Evolutionary conservation across 2,329 filamentous ascomycete species (phyloP).

Genomic region (Celoporthe dispersa): DNA sequence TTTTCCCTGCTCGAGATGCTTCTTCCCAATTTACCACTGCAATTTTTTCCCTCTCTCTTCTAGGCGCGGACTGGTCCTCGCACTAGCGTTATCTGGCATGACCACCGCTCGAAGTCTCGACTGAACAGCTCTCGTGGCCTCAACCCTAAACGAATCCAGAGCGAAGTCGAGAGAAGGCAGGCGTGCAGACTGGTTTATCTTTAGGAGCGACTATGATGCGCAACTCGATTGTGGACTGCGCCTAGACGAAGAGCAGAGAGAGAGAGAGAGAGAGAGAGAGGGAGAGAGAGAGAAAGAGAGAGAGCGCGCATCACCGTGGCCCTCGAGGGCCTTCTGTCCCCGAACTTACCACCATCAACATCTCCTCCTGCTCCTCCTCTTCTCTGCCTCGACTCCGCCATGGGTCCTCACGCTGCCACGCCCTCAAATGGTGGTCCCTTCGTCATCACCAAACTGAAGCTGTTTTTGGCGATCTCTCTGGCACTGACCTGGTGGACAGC

Average conservation of each 20-base stretch:
- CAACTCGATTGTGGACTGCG: background rate
- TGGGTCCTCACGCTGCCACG: conserved; percentile 31
- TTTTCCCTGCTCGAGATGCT: background rate
- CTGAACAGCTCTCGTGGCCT: background rate
- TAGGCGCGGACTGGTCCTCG: background rate
- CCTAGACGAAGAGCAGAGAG: conserved; percentile 1
- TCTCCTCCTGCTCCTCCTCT: background rate
- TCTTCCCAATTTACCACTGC: background rate
- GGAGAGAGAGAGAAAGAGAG: too few species aligned
- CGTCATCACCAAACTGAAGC: conserved; percentile 41
- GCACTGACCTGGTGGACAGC: conserved; percentile 52
- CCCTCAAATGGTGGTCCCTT: conserved; percentile 34
- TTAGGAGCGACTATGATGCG: background rate
- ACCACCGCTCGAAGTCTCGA: background rate
- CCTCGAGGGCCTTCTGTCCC: background rate
- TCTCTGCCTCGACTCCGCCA: conserved; percentile 17
- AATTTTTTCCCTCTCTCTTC: background rate
- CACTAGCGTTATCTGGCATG: background rate
- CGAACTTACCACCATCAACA: background rate
- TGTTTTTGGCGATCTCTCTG: conserved; percentile 43
- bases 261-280: too few species aligned
- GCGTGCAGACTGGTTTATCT: background rate
- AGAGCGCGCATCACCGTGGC: conserved; percentile 1
- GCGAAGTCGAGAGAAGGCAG: background rate
- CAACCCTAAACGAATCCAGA: background rate